Evolutionary conservation across 441 rosid species (phyloP).

Genomic region (Eruca vesicaria): DNA sequence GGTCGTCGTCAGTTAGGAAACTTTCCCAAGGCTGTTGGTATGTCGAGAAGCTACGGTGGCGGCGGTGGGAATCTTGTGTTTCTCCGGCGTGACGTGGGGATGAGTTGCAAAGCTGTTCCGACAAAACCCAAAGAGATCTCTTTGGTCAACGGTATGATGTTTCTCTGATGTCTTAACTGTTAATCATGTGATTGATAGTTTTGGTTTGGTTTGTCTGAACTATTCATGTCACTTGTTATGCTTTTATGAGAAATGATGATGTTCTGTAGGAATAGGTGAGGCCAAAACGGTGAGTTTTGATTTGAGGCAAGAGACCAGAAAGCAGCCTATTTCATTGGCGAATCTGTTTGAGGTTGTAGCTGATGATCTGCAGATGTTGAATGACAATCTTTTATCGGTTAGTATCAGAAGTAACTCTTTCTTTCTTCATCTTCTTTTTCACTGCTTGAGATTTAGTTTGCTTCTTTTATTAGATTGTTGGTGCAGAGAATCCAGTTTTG

Average conservation of each 20-base stretch:
- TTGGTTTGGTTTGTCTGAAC: not conserved
- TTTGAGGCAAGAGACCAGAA: not conserved
- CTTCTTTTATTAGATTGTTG: not conserved
- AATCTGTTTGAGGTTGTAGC: not conserved
- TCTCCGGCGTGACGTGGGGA: constrained; percentile 4
- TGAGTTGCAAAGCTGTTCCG: constrained; percentile 8
- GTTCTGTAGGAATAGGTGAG: not conserved
- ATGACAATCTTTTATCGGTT: not conserved
- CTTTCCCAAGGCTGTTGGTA: not conserved
- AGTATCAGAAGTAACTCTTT: not conserved
- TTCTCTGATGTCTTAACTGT: not conserved
- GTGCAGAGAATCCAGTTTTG: not conserved
- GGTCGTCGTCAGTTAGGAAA: constrained; percentile 4
- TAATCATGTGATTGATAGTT: not conserved
- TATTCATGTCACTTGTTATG: not conserved
- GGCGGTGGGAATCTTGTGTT: not conserved
- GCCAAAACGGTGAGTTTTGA: not conserved
- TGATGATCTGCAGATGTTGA: not conserved
- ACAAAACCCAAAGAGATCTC: not conserved
- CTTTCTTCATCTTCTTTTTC: not conserved
- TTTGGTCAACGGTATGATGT: constrained; percentile 4
- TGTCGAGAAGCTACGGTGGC: not conserved
- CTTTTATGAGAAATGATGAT: not conserved
- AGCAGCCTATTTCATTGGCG: not conserved
- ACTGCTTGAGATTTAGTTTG: not conserved